Base-by-base conservation (phyloP, 2,329 filamentous ascomycete genomes). In the Alternaria sp. region DNA sequence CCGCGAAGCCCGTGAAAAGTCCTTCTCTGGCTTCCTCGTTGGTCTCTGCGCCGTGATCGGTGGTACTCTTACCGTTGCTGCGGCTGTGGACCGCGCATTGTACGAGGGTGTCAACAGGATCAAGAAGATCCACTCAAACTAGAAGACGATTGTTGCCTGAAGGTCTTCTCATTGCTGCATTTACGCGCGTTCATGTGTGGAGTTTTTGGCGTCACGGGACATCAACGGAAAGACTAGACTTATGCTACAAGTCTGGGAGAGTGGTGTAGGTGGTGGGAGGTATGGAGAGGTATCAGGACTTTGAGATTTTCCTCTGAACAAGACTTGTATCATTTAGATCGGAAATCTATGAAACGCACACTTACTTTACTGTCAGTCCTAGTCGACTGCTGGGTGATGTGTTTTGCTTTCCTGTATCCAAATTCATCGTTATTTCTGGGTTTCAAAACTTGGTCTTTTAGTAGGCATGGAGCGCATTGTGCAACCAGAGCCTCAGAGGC, bases 11-110 rank as follows among this genome's bases (percentile, higher is more conserved):
- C 89, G 93, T 50, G 85, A 90, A 64, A 98, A 98, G 85, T 91
- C 91, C 5, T 96, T 99, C 79, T 89, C 93, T 0, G 92, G 92
- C 17, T 99, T 99, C 85, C 81, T 99, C 62, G 95, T 96, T 1
- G 96, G 96, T 51, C 88, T 99, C 19, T 99, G 96, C 80, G 95
- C 95, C 40, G 91, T 98, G 65, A 90, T 99, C 54, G 96, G 96
- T 65, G 96, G 96, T 70, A 99, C 96, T 0, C 82, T 99, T 69
- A 99, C 96, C 0, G 96, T 99, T 17, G 96, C 96, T 11, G 96
- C 96, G 6, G 96, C 96, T 5, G 84, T 99, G 30, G 96, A 99
- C 79, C 88, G 96, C 60, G 92, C 91, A 54, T 81, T 98, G 65
- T 99, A 97, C 74, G 96, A 99, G 82, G 96, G 96, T 45, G 87